A percentile compares a stretch with the other conserved stretches of the same genome.
Evolutionary conservation across 495 filamentous ascomycete species (phyloP).

Genomic region (Penicillium turbatum): DNA sequence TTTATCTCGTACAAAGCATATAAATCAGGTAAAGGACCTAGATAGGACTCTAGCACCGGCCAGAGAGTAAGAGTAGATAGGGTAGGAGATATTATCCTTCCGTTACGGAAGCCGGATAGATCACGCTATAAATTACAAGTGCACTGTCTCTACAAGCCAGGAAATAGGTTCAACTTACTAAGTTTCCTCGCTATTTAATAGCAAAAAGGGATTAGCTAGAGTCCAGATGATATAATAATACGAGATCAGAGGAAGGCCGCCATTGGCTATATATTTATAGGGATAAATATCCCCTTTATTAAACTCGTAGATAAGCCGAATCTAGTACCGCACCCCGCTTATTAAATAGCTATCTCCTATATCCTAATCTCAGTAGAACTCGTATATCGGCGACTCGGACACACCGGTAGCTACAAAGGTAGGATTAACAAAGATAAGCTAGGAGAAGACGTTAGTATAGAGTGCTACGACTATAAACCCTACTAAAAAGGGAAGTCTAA

Average conservation of each 20-base stretch:
- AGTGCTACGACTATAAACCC: background rate
- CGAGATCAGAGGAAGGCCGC: background rate
- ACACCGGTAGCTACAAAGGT: background rate
- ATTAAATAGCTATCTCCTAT: too few species aligned
- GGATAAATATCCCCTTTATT: background rate
- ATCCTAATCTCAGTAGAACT: background rate
- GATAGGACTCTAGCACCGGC: too few species aligned
- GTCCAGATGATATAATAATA: background rate
- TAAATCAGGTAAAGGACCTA: too few species aligned
- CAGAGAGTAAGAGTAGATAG: too few species aligned
- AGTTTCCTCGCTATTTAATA: too few species aligned
- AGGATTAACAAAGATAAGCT: background rate
- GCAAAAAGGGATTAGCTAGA: too few species aligned
- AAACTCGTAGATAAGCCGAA: background rate
- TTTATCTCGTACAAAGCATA: too few species aligned
- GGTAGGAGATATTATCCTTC: too few species aligned
- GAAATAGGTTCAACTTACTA: background rate
- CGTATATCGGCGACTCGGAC: background rate
- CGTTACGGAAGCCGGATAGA: too few species aligned
- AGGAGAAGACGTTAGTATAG: accelerated
- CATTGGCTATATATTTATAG: background rate
- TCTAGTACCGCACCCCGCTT: too few species aligned
- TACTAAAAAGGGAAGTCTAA: background rate
- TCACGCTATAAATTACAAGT: too few species aligned
- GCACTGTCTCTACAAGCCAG: background rate